Evolutionary conservation across 495 filamentous ascomycete genomes (phyloP).

Genomic region (Penicillium psychrofluorescens): DNA sequence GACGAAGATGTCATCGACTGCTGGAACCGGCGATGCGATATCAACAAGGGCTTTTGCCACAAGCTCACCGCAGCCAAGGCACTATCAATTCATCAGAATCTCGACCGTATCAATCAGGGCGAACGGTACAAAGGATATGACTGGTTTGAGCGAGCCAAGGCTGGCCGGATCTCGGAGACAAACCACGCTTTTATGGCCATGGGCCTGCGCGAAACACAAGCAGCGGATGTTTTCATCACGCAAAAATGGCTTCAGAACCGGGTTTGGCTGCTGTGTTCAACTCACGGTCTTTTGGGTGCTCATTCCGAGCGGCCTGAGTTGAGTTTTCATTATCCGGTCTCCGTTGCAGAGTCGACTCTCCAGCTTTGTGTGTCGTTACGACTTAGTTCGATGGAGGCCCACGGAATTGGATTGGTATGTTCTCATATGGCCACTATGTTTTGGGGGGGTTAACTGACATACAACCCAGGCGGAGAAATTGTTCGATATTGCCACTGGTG

Average conservation of each 20-base stretch:
- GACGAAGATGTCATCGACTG: slow-evolving; percentile 37
- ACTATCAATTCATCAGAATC: slow-evolving; percentile 27
- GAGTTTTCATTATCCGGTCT: slow-evolving; percentile 63
- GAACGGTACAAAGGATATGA: slow-evolving; percentile 46
- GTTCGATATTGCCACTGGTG: slow-evolving; percentile 33
- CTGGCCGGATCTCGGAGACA: slow-evolving; percentile 7
- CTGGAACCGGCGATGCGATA: slow-evolving; percentile 34
- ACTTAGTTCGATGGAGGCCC: slow-evolving; percentile 61
- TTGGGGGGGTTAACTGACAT: slow-evolving; percentile 3
- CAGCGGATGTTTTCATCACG: slow-evolving; percentile 60
- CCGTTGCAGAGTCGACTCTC: slow-evolving; percentile 58
- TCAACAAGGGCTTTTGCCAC: slow-evolving; percentile 24
- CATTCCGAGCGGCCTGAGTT: slow-evolving; percentile 47
- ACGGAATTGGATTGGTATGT: slow-evolving; percentile 64
- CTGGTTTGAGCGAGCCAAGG: slow-evolving; percentile 54
- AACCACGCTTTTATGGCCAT: slow-evolving; percentile 36
- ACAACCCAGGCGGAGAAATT: slow-evolving; percentile 30
- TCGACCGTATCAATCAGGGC: slow-evolving; percentile 21
- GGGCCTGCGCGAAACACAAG: slow-evolving; percentile 57
- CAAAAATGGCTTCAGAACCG: slow-evolving; percentile 83
- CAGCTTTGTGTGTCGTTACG: slow-evolving; percentile 57
- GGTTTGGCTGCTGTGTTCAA: slow-evolving; percentile 62
- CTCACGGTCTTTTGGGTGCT: slow-evolving; percentile 47
- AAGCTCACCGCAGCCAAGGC: slow-evolving; percentile 29
- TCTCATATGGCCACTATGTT: background rate